Percentiles rank a stretch among this genome's conserved stretches.
Evolutionary conservation across 768 basidiomycete species (phyloP).

Genomic region (Russula griseocarnosa): DNA sequence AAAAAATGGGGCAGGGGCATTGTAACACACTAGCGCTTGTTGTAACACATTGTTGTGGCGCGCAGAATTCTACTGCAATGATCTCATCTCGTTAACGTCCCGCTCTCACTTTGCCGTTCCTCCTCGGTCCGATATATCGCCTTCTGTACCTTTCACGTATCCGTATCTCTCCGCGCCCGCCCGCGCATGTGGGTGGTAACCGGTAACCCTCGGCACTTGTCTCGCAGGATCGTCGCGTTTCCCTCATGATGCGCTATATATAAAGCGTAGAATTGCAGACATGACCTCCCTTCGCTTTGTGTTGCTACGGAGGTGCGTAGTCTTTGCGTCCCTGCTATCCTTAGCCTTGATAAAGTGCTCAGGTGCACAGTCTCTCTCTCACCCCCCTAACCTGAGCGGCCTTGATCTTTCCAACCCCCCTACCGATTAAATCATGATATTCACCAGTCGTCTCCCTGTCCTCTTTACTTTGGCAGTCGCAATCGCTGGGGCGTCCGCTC

Average conservation of each 20-base stretch:
- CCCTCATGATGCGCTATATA: not conserved
- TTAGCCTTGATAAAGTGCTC: not conserved
- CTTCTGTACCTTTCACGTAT: too few species aligned
- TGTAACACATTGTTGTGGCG: too few species aligned
- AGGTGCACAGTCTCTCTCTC: too few species aligned
- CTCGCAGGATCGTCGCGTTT: not conserved
- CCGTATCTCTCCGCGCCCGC: not conserved
- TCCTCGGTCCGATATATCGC: too few species aligned
- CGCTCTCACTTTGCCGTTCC: too few species aligned
- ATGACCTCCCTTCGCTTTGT: not conserved
- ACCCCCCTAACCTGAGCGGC: not conserved
- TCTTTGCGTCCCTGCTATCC: not conserved
- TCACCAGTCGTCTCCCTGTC: not conserved
- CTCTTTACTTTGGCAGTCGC: conserved; percentile 2
- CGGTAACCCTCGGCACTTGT: not conserved
- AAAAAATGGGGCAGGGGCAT: too few species aligned
- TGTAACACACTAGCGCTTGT: too few species aligned
- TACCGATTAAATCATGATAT: not conserved
- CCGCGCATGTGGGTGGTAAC: not conserved
- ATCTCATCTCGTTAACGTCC: too few species aligned
- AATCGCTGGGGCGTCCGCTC: conserved; percentile 2
- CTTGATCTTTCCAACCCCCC: not conserved
- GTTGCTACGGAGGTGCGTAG: not conserved
- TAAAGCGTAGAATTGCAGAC: not conserved
- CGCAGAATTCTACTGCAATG: too few species aligned